Evolutionary conservation across 2,329 filamentous ascomycete genomes (phyloP).

Genomic region (Pyricularia sp.): DNA sequence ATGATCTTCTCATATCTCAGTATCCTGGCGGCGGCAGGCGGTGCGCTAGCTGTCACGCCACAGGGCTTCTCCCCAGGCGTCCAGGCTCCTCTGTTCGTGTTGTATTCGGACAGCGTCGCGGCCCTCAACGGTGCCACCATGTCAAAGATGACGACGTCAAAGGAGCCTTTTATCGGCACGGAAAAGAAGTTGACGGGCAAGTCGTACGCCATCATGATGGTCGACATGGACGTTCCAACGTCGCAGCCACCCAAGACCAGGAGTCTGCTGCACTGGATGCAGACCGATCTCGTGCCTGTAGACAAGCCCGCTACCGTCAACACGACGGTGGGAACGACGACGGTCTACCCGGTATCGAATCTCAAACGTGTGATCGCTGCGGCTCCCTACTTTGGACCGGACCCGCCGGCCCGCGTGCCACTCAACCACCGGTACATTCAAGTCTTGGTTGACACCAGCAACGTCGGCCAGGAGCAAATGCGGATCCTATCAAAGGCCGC

Average conservation of each 20-base stretch:
- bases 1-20: slow-evolving; percentile 15
- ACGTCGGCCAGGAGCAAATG: slow-evolving; percentile 11
- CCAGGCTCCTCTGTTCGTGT: neutral
- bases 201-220: slow-evolving; percentile 31
- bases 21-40: slow-evolving; percentile 13
- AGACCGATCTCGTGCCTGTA: slow-evolving; percentile 25
- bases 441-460: slow-evolving; percentile 28
- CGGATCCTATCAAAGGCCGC: slow-evolving; percentile 19
- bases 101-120: slow-evolving; percentile 12
- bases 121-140: slow-evolving; percentile 28
- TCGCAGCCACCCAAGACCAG: slow-evolving; percentile 23
- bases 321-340: slow-evolving; percentile 15
- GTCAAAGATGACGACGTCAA: slow-evolving; percentile 13
- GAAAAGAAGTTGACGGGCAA: slow-evolving; percentile 25
- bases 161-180: slow-evolving; percentile 16
- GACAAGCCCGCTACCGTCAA: slow-evolving; percentile 16
- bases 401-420: slow-evolving; percentile 25
- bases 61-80: slow-evolving; percentile 28
- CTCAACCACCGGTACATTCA: slow-evolving; percentile 30
- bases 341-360: slow-evolving; percentile 23
- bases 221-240: slow-evolving; percentile 35
- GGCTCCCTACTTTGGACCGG: slow-evolving; percentile 25
- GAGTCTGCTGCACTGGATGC: slow-evolving; percentile 34
- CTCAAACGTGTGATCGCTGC: slow-evolving; percentile 16
- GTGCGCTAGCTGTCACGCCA: slow-evolving; percentile 27